Evolutionary conservation across 345 rosid species (phyloP).

Genomic region (Odontarrhena argentea): DNA sequence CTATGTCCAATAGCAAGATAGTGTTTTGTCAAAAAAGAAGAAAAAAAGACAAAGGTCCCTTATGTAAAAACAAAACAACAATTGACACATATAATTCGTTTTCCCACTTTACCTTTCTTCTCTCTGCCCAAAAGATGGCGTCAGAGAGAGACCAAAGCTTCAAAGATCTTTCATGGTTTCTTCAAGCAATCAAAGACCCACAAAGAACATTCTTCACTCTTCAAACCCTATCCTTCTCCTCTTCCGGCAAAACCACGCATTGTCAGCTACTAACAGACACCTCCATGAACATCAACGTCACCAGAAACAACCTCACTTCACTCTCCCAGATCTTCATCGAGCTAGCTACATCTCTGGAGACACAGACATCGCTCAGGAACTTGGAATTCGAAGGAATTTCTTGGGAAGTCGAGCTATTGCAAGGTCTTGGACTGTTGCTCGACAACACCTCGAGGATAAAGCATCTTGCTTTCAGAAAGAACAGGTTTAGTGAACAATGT

Average conservation of each 20-base stretch:
- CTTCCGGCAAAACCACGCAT: slow-evolving; percentile 56
- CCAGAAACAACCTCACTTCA: slow-evolving; percentile 41
- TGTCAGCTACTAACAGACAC: slow-evolving; percentile 66
- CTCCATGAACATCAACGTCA: slow-evolving; percentile 64
- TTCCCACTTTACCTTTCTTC: slow-evolving; percentile 32
- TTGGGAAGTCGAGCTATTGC: slow-evolving; percentile 65
- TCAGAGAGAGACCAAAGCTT: slow-evolving; percentile 57
- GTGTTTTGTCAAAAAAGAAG: neutral
- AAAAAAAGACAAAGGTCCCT: neutral
- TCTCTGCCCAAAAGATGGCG: slow-evolving; percentile 48
- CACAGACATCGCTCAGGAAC: slow-evolving; percentile 51
- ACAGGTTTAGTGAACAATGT: slow-evolving; percentile 56
- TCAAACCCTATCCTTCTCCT: slow-evolving; percentile 64
- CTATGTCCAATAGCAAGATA: neutral
- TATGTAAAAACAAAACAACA: neutral
- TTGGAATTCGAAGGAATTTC: slow-evolving; percentile 65
- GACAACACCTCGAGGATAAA: slow-evolving; percentile 59
- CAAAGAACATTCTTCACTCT: slow-evolving; percentile 43
- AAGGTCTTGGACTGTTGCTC: slow-evolving; percentile 57
- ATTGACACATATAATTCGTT: neutral
- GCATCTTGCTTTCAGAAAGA: slow-evolving; percentile 61
- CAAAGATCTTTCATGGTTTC: slow-evolving; percentile 67
- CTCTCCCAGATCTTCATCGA: slow-evolving; percentile 61
- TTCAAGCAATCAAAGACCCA: slow-evolving; percentile 56
- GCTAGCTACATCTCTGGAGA: slow-evolving; percentile 49